Evolutionary conservation across 176 grass and related monocot species (phyloP).

Genomic region (Pontederia crassipes): DNA sequence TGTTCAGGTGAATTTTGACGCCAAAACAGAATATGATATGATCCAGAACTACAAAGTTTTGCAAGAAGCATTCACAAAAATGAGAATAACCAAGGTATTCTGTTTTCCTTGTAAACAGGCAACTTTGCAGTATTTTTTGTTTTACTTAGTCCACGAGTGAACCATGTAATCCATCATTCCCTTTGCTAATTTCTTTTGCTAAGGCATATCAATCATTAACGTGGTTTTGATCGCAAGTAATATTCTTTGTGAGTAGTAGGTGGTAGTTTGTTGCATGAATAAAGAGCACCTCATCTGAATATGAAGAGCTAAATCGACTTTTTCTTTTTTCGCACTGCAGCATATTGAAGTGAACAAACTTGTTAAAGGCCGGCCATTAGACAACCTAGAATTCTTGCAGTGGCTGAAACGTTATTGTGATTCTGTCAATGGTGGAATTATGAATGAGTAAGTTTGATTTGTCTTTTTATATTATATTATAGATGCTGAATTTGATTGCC

Average conservation of each 20-base stretch:
- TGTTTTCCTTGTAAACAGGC: neutral
- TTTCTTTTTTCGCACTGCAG: constrained; percentile 23
- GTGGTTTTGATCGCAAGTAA: too few relatives aligned
- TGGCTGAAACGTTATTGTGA: constrained; percentile 93
- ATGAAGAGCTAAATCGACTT: neutral
- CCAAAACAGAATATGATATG: constrained; percentile 89
- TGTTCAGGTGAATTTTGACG: constrained; percentile 86
- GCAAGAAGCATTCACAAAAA: constrained; percentile 83
- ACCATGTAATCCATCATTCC: too few relatives aligned
- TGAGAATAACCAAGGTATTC: constrained; percentile 56
- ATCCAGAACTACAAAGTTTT: constrained; percentile 93
- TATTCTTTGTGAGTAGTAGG: too few relatives aligned
- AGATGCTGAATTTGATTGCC: neutral
- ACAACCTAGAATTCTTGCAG: constrained; percentile 85
- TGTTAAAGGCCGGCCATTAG: constrained; percentile 80
- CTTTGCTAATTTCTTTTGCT: too few relatives aligned
- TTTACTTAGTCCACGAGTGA: neutral
- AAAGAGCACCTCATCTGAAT: too few relatives aligned
- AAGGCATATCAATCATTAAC: too few relatives aligned
- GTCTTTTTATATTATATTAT: neutral
- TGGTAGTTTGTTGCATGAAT: too few relatives aligned
- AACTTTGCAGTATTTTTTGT: neutral
- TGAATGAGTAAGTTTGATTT: constrained; percentile 58
- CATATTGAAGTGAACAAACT: constrained; percentile 92
- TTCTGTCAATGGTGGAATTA: constrained; percentile 77